Evolutionary conservation across 352 stramenopile species (phyloP), one percentile per base, ranked within the genome.

Genomic region (Globisporangium mamillatum): DNA sequence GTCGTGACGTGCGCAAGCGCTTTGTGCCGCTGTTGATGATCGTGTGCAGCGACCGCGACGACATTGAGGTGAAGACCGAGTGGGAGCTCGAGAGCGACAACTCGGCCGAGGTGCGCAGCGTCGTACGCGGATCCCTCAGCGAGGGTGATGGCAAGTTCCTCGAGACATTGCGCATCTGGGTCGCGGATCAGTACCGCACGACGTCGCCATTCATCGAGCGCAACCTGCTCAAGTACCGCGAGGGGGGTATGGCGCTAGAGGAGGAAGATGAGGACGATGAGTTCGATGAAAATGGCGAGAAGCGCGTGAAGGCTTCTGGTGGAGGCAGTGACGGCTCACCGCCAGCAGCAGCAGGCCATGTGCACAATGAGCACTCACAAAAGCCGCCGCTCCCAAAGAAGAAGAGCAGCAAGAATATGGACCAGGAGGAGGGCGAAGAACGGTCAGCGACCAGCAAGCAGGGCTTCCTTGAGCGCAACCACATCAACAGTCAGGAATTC

Each of bases 131-230:
- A 6, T 85, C 77, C 10, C 63, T 89, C 10, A 84, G 78, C 60
- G 82, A 93, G 60, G 83, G 85, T 29, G 85, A 92, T 61, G 81
- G 81, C 34, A 72, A 79, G 20, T 92, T 92, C 65, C 71, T 95
- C 1, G 87, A 95, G 73, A 92, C 85, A 54, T 65, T 95, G 65
- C 84, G 87, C 25, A 95, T 95, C 53, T 95, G 87, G 87, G 86
- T 93, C 52, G 86, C 86, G 8, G 87, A 95, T 66, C 82, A 93
- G 65, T 95, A 91, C 71, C 86, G 85, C 66, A 95, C 87, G 46
- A 95, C 87, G 27, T 95, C 87, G 54, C 87, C 87, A 10, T 95
- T 95, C 63, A 82, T 95, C 46, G 87, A 95, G 77, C 80, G 86
- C 44, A 95, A 84, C 68, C 60, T 95, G 64, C 79, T 92, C 66